Conservation (phyloP, 129 eudicot genomes). For the Dittrichia graveolens region DNA sequence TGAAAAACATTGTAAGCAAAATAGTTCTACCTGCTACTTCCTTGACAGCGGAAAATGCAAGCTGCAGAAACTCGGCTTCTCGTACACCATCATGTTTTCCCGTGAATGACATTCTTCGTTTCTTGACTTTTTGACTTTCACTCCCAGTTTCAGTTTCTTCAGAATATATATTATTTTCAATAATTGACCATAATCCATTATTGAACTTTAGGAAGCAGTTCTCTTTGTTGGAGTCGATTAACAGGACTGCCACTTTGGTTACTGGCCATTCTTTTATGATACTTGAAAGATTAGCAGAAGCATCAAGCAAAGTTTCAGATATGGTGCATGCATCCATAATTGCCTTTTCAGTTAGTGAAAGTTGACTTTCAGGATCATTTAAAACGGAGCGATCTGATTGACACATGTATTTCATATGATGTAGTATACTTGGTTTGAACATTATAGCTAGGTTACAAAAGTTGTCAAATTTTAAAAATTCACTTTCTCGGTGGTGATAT, state of each 20-base stretch:
- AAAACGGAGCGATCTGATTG: constrained; percentile 25
- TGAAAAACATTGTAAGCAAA: background rate
- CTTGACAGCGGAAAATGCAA: constrained; percentile 51
- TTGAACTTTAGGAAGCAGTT: constrained; percentile 58
- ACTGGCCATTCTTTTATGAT: constrained; percentile 53
- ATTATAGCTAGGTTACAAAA: constrained; percentile 72
- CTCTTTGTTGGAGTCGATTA: constrained; percentile 63
- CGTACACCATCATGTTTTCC: constrained; percentile 26
- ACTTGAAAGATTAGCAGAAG: constrained; percentile 43
- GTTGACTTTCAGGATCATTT: constrained; percentile 45
- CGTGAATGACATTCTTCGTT: background rate
- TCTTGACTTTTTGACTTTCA: constrained; percentile 28
- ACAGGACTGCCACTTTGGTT: constrained; percentile 65
- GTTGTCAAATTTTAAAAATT: constrained; percentile 52
- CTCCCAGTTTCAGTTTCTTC: constrained; percentile 10
- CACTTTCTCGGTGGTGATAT: constrained; percentile 45
- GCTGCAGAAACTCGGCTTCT: constrained; percentile 43
- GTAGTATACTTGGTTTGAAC: constrained; percentile 50
- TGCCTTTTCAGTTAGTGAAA: constrained; percentile 67
- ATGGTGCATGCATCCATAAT: constrained; percentile 72
- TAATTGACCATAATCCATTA: constrained; percentile 71
- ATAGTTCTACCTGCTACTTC: constrained; percentile 47
- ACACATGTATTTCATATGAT: constrained; percentile 51
- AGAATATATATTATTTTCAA: constrained; percentile 41
- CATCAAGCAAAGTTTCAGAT: constrained; percentile 57